Evolutionary conservation across 768 basidiomycete species (phyloP).

Genomic region (Russula sp.): DNA sequence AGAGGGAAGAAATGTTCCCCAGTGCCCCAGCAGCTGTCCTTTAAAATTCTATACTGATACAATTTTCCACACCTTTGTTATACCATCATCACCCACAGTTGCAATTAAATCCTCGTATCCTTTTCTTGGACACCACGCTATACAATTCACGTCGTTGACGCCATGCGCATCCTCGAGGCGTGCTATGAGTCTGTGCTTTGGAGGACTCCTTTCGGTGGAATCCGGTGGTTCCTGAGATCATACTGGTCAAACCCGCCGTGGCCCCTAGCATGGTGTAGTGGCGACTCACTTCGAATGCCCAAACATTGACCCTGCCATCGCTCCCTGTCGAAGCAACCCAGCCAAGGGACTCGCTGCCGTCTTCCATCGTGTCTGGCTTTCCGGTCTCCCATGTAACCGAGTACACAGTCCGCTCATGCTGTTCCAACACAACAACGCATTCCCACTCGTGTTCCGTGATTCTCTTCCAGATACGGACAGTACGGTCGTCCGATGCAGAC

Average conservation of each 20-base stretch:
- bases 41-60: constrained; percentile 13
- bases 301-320: constrained; percentile 79
- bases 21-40: not conserved
- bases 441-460: constrained; percentile 57
- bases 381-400: constrained; percentile 66
- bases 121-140: constrained; percentile 73
- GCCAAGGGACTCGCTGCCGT: constrained; percentile 45
- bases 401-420: constrained; percentile 74
- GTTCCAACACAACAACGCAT: constrained; percentile 50
- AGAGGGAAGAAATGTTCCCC: not conserved
- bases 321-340: constrained; percentile 83
- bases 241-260: not conserved
- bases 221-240: not conserved
- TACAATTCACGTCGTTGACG: constrained; percentile 77
- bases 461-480: constrained; percentile 81
- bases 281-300: constrained; percentile 56
- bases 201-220: constrained; percentile 14
- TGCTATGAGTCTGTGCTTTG: constrained; percentile 43
- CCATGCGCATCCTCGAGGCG: constrained; percentile 64
- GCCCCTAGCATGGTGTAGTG: no score
- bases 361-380: constrained; percentile 26
- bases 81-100: constrained; percentile 83
- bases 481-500: constrained; percentile 79
- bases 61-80: constrained; percentile 72
- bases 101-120: constrained; percentile 65